Conservation (phyloP, 306 rosid genomes). For the Amphicarpaea edgeworthii region DNA sequence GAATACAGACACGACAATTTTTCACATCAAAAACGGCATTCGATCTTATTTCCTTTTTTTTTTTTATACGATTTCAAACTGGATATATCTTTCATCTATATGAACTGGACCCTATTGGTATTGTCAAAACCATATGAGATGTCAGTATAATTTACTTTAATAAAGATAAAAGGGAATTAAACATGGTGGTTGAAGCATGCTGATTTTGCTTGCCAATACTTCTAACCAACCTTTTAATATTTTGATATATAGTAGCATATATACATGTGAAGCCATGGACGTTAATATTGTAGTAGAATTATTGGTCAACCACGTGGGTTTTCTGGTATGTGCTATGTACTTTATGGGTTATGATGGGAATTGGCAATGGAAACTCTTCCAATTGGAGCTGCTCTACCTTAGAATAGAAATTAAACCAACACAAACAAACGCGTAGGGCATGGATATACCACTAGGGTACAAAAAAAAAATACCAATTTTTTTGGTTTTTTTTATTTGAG, state of each 20-base stretch:
- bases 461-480: no score
- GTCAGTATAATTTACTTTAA: no score
- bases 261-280: neutral
- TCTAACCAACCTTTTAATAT: neutral
- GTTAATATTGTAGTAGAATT: neutral
- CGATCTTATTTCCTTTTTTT: no score
- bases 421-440: neutral
- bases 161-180: no score
- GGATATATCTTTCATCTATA: no score
- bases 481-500: no score
- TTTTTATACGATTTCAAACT: no score
- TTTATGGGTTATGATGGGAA: neutral
- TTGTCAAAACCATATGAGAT: no score
- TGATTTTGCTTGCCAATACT: neutral
- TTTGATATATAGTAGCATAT: neutral
- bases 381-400: neutral
- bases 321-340: neutral
- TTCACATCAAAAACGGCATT: no score
- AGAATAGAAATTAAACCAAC: neutral
- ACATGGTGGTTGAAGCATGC: neutral
- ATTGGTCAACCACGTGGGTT: slow-evolving; percentile 43
- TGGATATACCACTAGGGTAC: no score
- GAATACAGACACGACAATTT: no score
- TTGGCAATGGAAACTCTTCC: neutral
- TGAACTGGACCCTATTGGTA: no score